Evolutionary conservation across 2,329 filamentous ascomycete genomes (phyloP).

Genomic region (Colletotrichum sp.): DNA sequence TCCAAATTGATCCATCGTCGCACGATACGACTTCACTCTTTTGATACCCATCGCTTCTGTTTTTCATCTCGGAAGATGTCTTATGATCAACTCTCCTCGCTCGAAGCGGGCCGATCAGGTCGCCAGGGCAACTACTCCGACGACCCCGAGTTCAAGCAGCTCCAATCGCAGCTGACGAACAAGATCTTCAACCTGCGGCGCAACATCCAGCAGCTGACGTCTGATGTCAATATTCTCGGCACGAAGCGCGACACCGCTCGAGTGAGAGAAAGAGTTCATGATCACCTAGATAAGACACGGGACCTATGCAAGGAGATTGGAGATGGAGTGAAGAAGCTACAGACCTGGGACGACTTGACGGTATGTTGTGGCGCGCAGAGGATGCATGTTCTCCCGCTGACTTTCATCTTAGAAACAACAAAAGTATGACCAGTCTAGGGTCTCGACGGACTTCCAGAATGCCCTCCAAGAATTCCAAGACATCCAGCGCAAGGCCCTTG

Average conservation of each 20-base stretch:
- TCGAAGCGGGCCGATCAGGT: slow-evolving; percentile 79
- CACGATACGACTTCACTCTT: not conserved
- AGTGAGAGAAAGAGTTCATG: slow-evolving; percentile 88
- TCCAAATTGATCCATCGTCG: not conserved
- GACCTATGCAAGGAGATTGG: slow-evolving; percentile 89
- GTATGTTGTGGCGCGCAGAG: slow-evolving; percentile 50
- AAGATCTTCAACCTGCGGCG: slow-evolving; percentile 89
- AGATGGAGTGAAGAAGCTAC: slow-evolving; percentile 91
- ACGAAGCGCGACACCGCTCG: slow-evolving; percentile 91
- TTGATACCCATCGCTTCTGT: not conserved
- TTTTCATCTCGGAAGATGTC: slow-evolving; percentile 68
- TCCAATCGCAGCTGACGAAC: slow-evolving; percentile 84
- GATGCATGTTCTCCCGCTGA: not conserved
- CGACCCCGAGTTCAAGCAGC: slow-evolving; percentile 87
- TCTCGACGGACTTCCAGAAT: slow-evolving; percentile 90
- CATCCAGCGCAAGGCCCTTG: slow-evolving; percentile 87
- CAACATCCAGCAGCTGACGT: slow-evolving; percentile 84
- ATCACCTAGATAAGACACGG: slow-evolving; percentile 84
- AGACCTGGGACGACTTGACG: slow-evolving; percentile 84
- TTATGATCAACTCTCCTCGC: slow-evolving; percentile 83
- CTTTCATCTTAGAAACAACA: slow-evolving; percentile 73
- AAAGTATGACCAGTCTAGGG: slow-evolving; percentile 94
- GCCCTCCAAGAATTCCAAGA: slow-evolving; percentile 90
- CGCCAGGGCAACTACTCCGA: slow-evolving; percentile 78
- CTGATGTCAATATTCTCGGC: slow-evolving; percentile 84